A percentile compares a stretch with the other conserved stretches of the same genome.
Evolutionary conservation across 1,284 basidiomycete genomes (phyloP).

Genomic region (Pseudozyma tsukubaensis): DNA sequence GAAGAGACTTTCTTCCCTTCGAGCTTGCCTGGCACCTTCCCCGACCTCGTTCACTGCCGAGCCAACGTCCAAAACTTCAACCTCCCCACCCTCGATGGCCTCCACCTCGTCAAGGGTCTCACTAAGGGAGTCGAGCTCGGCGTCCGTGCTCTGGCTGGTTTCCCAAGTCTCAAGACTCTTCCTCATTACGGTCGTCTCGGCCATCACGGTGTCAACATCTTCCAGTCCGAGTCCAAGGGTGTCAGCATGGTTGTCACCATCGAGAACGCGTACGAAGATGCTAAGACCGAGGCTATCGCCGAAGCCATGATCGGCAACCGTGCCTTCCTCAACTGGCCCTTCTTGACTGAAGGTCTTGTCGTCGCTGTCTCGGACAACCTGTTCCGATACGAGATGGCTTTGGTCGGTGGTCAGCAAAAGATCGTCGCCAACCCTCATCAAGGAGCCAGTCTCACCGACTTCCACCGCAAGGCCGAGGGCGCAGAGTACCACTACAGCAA

Average conservation of each 20-base stretch:
- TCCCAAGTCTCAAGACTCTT: conserved; percentile 92
- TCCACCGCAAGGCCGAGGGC: conserved; percentile 71
- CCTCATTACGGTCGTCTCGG: conserved; percentile 82
- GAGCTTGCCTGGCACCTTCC: conserved; percentile 93
- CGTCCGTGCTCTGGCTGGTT: conserved; percentile 87
- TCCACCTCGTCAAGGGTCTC: conserved; percentile 86
- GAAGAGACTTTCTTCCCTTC: conserved; percentile 81
- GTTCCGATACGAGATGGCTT: conserved; percentile 77
- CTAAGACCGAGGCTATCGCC: conserved; percentile 77
- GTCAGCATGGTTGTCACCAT: conserved; percentile 92
- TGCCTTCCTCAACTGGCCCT: conserved; percentile 91
- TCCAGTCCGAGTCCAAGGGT: conserved; percentile 87
- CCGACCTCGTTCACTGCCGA: conserved; percentile 83
- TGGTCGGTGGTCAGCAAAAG: conserved; percentile 48
- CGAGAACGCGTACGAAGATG: conserved; percentile 78
- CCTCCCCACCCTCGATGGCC: conserved; percentile 83
- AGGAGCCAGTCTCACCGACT: conserved; percentile 70
- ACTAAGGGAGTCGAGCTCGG: conserved; percentile 90
- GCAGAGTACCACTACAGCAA: conserved; percentile 89
- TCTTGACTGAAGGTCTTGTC: conserved; percentile 89
- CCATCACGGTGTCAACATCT: conserved; percentile 91
- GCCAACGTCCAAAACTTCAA: conserved; percentile 81
- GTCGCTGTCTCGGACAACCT: conserved; percentile 86
- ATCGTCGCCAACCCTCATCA: conserved; percentile 52
- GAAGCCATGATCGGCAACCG: conserved; percentile 75